phyloP scores from a whole-genome alignment of 2,329 filamentous ascomycete genomes.

The Rutstroemia sp. region DNA sequence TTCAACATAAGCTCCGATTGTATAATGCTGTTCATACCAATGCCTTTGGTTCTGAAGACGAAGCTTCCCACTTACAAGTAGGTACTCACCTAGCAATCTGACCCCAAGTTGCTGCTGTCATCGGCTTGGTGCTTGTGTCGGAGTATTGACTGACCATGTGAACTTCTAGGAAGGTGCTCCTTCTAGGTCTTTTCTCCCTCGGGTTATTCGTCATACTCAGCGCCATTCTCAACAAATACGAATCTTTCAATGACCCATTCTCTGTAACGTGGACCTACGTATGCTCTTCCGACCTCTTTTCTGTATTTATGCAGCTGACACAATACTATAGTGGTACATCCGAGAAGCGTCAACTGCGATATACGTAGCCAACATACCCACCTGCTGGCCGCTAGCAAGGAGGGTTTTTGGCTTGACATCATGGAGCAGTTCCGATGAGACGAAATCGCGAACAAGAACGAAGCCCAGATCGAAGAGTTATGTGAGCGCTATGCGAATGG shows the following conservation, averaged over 20 bases:
- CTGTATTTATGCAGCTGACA: background rate
- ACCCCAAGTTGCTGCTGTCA: conserved; percentile 31
- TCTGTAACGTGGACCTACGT: conserved; percentile 23
- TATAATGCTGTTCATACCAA: conserved; percentile 50
- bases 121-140: background rate
- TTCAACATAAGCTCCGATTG: conserved; percentile 55
- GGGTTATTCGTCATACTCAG: conserved; percentile 43
- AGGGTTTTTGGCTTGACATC: conserved; percentile 2
- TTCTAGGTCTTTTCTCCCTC: conserved; percentile 40
- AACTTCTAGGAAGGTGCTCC: conserved; percentile 42
- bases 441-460: background rate
- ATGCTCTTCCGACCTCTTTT: conserved; percentile 9
- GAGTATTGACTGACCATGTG: background rate
- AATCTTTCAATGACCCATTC: conserved; percentile 34
- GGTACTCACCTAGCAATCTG: conserved; percentile 22
- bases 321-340: conserved; percentile 39
- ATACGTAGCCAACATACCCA: conserved; percentile 45
- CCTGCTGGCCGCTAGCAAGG: conserved; percentile 37
- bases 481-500: background rate
- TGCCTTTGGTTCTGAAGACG: conserved; percentile 40
- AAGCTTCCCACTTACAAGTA: conserved; percentile 33
- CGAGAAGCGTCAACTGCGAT: conserved; percentile 46
- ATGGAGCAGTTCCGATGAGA: background rate
- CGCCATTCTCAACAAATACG: conserved; percentile 42
- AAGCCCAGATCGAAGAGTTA: background rate